Evolutionary conservation across 768 basidiomycete genomes (phyloP), one percentile per base, ranked within the genome.

Genomic region (Russula emetica): DNA sequence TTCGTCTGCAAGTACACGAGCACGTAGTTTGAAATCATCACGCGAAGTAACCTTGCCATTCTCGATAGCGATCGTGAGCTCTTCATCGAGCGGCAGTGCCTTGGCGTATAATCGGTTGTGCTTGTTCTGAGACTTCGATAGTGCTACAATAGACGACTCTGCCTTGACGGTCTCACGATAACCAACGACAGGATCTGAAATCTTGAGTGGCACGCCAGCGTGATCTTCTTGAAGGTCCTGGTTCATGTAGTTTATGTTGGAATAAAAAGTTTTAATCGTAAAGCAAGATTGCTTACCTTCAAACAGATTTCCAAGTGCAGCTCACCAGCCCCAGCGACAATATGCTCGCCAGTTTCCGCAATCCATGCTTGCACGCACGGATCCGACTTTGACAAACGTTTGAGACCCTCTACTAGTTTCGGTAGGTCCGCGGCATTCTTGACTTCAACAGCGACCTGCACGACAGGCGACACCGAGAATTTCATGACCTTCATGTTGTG

Each of bases 401-500:
- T 99, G 72, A 99, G 90, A 82, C 97, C 97, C 84, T 99, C 97
- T 67, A 98, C 97, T 69, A 99, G 91, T 81, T 99, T 99, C 73
- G 97, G 97, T 54, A 99, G 84, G 84, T 99, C 97, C 64, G 92
- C 85, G 63, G 97, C 94, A 77, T 98, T 99, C 88, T 98, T 98
- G 78, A 98, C 97, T 78, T 99, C 97, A 71, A 99, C 97, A 69
- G 97, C 93, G 73, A 98, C 94, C 76, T 87, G 97, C 52, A 99
- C 97, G 82, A 99, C 97, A 70, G 97, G 97, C 36, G 97, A 98
- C 61, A 99, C 97, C 76, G 95, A 98, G 85, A 98, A 98, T 80
- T 90, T 93, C 97, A 99, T 99, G 78, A 99, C 94, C 81, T 82
- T 93, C 94, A 99, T 97, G 84, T 99, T 99, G 84, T 99, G 97